Evolutionary conservation across 768 basidiomycete genomes (phyloP).

Genomic region (Boletus rubescentipes): DNA sequence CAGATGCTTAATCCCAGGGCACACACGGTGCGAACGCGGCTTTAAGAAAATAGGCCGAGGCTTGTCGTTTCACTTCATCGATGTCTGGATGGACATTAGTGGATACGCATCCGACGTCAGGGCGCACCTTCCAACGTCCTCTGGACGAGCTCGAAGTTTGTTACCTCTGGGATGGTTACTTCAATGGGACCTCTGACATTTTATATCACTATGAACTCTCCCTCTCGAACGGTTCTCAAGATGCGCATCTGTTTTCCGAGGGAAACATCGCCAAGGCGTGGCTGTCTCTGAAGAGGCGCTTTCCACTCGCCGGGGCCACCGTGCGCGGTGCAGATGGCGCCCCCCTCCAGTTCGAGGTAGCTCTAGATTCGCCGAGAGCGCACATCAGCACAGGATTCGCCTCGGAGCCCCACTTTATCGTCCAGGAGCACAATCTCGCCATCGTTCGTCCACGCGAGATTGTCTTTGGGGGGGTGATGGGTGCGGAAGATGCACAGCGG

Average conservation of each 20-base stretch:
- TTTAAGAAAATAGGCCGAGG: no score
- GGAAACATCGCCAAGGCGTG: conserved; percentile 44
- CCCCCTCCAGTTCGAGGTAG: not conserved
- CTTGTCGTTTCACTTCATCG: not conserved
- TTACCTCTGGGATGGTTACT: conserved; percentile 43
- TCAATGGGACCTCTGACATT: conserved; percentile 45
- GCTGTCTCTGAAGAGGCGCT: conserved; percentile 46
- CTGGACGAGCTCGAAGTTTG: conserved; percentile 40
- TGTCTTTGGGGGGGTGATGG: conserved; percentile 31
- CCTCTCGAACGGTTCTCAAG: conserved; percentile 28
- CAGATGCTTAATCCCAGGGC: no score
- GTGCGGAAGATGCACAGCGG: conserved; percentile 34
- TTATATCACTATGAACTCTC: conserved; percentile 31
- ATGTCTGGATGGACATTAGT: conserved; percentile 13
- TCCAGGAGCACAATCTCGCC: conserved; percentile 38
- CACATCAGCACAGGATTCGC: not conserved
- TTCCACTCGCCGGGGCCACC: conserved; percentile 47
- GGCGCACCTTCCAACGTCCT: conserved; percentile 30
- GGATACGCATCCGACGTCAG: conserved; percentile 1
- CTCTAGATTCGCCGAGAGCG: not conserved
- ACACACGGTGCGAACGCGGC: no score
- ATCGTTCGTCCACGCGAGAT: conserved; percentile 40
- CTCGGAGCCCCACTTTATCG: conserved; percentile 35
- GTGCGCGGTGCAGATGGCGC: conserved; percentile 25
- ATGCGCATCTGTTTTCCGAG: conserved; percentile 24